Percentiles rank a stretch among this genome's conserved stretches.
phyloP scores from a whole-genome alignment of 495 filamentous ascomycete genomes.

The Penicillium bovifimosum region DNA sequence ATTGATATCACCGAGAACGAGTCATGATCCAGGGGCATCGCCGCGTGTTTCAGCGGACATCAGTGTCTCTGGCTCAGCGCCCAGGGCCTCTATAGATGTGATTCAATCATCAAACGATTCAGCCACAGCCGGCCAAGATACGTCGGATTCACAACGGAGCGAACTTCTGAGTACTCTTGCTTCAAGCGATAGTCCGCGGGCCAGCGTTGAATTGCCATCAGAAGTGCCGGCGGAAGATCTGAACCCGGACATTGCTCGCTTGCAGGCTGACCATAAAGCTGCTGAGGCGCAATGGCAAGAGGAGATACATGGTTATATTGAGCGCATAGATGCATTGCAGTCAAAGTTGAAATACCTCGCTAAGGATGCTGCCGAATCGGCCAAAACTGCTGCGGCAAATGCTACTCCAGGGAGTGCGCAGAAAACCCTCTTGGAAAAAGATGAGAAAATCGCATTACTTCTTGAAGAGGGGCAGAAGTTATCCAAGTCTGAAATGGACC shows the following conservation, averaged over 20 bases:
- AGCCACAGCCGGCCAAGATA: constrained; percentile 7
- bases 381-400: constrained; percentile 55
- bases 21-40: constrained; percentile 30
- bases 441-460: constrained; percentile 81
- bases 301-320: constrained; percentile 74
- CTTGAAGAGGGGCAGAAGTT: constrained; percentile 92
- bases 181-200: constrained; percentile 13
- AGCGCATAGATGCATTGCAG: constrained; percentile 88
- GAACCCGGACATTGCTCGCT: constrained; percentile 39
- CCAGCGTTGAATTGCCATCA: constrained; percentile 10
- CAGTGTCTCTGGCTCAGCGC: constrained; percentile 10
- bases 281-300: constrained; percentile 64
- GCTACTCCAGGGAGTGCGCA: constrained; percentile 61
- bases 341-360: constrained; percentile 84
- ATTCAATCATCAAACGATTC: constrained; percentile 4
- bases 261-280: constrained; percentile 54
- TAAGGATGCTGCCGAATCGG: constrained; percentile 66
- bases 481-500: constrained; percentile 76
- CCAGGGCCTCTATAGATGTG: constrained; percentile 14
- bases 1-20: constrained; percentile 17
- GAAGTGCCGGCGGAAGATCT: constrained; percentile 19
- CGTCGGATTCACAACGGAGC: constrained; percentile 4
- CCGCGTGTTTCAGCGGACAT: constrained; percentile 32
- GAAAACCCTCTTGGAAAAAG: constrained; percentile 78
- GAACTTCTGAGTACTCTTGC: neutral